Percentiles rank a stretch among this genome's conserved stretches.
Conservation (phyloP, 805 yeast species). For the Hanseniaspora hatyaiensis region DNA sequence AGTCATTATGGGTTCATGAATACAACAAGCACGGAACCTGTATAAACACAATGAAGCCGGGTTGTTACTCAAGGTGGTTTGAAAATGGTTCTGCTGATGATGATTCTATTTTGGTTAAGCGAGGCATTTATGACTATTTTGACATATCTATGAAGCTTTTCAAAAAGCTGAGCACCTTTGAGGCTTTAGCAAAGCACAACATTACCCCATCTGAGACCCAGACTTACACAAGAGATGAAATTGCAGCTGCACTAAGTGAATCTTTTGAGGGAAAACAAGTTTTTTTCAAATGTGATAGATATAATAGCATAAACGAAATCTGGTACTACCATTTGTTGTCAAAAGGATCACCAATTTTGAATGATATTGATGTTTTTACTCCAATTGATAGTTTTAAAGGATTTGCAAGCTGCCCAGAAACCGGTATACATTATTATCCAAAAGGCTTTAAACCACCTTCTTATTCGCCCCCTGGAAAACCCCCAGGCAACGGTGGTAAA, state of each 20-base stretch:
- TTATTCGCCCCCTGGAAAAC: slow-evolving; percentile 21
- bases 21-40: slow-evolving; percentile 93
- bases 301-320: slow-evolving; percentile 34
- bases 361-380: slow-evolving; percentile 36
- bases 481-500: slow-evolving; percentile 22
- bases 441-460: slow-evolving; percentile 36
- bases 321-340: slow-evolving; percentile 70
- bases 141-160: slow-evolving; percentile 48
- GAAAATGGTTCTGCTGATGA: slow-evolving; percentile 14
- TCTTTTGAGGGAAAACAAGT: slow-evolving; percentile 44
- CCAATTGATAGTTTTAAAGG: slow-evolving; percentile 48
- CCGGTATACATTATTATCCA: slow-evolving; percentile 63
- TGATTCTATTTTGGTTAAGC: slow-evolving; percentile 19
- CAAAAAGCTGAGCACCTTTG: slow-evolving; percentile 50
- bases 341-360: slow-evolving; percentile 53
- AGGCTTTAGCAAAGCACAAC: slow-evolving; percentile 55
- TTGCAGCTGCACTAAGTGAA: slow-evolving; percentile 40
- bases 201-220: slow-evolving; percentile 51
- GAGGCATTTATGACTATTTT: slow-evolving; percentile 57
- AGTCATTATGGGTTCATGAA: slow-evolving; percentile 75
- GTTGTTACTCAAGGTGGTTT: slow-evolving; percentile 45
- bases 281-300: slow-evolving; percentile 48
- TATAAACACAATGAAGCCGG: slow-evolving; percentile 63
- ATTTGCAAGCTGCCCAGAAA: slow-evolving; percentile 50
- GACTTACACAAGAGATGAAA: slow-evolving; percentile 47